A percentile compares a stretch with the other conserved stretches of the same genome.
These are phyloP conservation scores for Fomitopsis pinicola DNA, from an alignment of 1,284 basidiomycete genomes.

Conservation along the genomic window DNA sequence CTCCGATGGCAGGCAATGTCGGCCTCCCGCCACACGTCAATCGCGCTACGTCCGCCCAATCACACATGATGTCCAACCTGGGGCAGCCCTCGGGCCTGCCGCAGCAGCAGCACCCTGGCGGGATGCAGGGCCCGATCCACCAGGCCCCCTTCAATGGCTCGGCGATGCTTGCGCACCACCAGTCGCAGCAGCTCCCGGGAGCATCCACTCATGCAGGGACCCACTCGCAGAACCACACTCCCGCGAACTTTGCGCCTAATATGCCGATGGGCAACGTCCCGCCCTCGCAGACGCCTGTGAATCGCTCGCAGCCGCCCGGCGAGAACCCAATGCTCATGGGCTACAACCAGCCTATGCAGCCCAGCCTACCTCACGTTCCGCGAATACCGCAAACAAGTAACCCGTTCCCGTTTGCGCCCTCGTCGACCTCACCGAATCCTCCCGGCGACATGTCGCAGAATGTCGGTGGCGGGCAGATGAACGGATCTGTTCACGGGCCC, in stretches of 20 bases:
- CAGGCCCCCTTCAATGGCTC: conserved; percentile 41
- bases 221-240: conserved; percentile 15
- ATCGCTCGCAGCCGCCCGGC: conserved; percentile 38
- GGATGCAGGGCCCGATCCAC: conserved; percentile 31
- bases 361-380: conserved; percentile 28
- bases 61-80: conserved; percentile 48
- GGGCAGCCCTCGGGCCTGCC: conserved; percentile 39
- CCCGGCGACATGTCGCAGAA: conserved; percentile 36
- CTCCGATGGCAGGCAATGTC: conserved; percentile 27
- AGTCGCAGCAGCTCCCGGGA: conserved; percentile 17
- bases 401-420: conserved; percentile 38
- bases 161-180: conserved; percentile 34
- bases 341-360: conserved; percentile 38
- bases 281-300: conserved; percentile 26
- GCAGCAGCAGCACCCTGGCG: conserved; percentile 34
- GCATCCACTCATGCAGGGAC: conserved; percentile 18
- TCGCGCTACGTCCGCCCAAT: conserved; percentile 36
- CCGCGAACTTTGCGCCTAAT: conserved; percentile 11
- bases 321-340: conserved; percentile 43
- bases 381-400: conserved; percentile 34
- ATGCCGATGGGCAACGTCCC: conserved; percentile 17
- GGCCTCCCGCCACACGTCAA: conserved; percentile 36
- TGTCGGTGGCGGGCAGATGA: conserved; percentile 13
- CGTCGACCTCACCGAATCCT: conserved; percentile 40
- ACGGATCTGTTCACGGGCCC: conserved; percentile 26